phyloP scores from a whole-genome alignment of 164 flowering plant genomes.

The Warburgia ugandensis region DNA sequence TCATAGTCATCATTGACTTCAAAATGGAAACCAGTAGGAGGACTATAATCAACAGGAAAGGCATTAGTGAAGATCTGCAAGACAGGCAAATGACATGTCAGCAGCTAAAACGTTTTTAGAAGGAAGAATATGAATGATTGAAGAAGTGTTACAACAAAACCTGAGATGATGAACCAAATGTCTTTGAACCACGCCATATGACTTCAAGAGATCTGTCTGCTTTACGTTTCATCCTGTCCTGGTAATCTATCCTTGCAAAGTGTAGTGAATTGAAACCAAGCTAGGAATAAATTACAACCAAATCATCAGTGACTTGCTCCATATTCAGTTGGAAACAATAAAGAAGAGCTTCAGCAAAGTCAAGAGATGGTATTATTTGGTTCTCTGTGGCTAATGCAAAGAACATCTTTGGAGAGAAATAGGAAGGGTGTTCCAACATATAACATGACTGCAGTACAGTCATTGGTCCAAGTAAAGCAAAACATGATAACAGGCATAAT shows the following conservation, averaged over 20 bases:
- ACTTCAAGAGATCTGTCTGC: slow-evolving; percentile 80
- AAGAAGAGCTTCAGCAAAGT: too few relatives aligned
- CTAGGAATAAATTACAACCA: slow-evolving; percentile 25
- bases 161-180: slow-evolving; percentile 78
- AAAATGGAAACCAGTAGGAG: slow-evolving; percentile 68
- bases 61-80: slow-evolving; percentile 68
- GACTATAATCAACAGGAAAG: slow-evolving; percentile 68
- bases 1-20: slow-evolving; percentile 46
- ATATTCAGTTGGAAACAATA: slow-evolving; percentile 4
- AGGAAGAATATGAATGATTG: background rate
- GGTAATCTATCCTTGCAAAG: slow-evolving; percentile 91
- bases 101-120: slow-evolving; percentile 6
- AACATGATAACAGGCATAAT: too few relatives aligned
- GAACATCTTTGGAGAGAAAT: too few relatives aligned
- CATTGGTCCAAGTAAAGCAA: too few relatives aligned
- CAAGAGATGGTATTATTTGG: too few relatives aligned
- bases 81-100: slow-evolving; percentile 4
- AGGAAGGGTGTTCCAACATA: too few relatives aligned
- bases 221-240: slow-evolving; percentile 68
- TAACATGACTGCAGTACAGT: too few relatives aligned
- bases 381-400: too few relatives aligned
- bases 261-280: slow-evolving; percentile 84
- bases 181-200: slow-evolving; percentile 81
- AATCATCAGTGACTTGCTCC: background rate
- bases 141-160: slow-evolving; percentile 21